Conservation (phyloP, 331 rosid genomes). For the Erythrophleum ivorense region DNA sequence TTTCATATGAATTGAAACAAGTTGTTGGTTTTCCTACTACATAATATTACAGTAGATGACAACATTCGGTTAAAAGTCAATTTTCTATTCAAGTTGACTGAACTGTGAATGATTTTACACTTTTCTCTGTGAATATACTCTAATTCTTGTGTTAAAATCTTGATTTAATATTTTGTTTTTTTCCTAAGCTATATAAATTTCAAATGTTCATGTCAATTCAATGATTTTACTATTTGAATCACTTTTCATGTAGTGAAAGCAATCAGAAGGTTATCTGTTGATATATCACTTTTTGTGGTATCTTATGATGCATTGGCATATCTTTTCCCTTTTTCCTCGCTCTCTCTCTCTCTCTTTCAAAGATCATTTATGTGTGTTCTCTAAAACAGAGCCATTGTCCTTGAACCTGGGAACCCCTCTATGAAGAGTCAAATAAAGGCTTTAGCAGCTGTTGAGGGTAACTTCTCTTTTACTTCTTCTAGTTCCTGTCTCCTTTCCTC, state of each 20-base stretch:
- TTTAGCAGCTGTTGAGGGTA: conserved; percentile 79
- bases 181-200: neutral
- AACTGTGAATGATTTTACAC: conserved; percentile 23
- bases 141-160: neutral
- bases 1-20: conserved; percentile 20
- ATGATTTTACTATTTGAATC: conserved; percentile 28
- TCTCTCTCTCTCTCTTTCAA: neutral
- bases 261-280: neutral
- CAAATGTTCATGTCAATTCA: neutral
- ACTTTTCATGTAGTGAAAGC: conserved; percentile 9
- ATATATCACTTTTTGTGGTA: neutral
- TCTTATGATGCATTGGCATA: conserved; percentile 25
- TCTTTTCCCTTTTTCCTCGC: neutral
- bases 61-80: conserved; percentile 10
- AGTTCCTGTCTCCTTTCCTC: neutral
- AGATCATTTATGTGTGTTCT: conserved; percentile 41
- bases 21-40: conserved; percentile 13
- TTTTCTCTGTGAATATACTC: conserved; percentile 12
- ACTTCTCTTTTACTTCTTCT: conserved; percentile 33
- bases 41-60: conserved; percentile 6
- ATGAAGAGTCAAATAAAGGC: conserved; percentile 72
- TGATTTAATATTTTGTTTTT: neutral
- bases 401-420: conserved; percentile 85
- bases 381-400: conserved; percentile 80
- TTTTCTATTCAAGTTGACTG: conserved; percentile 21